Base-by-base conservation (phyloP, 208 protist species). In the Trypanosoma conorhini region DNA sequence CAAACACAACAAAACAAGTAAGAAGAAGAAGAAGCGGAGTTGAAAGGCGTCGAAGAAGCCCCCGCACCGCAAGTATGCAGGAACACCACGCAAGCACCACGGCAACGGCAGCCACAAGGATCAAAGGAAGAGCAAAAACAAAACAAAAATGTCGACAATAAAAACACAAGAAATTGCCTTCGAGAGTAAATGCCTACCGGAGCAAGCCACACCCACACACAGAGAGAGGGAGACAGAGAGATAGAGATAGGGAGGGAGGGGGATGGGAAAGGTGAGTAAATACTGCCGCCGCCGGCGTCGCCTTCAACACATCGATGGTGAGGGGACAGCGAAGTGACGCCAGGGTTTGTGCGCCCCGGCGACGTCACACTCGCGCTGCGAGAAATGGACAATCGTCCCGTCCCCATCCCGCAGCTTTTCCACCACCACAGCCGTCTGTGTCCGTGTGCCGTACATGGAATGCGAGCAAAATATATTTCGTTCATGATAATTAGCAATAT, bases 401-500 rank as follows among this genome's bases (percentile, higher is more conserved):
- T 54, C 56, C 31, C n/a, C 26, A 54, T 62, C 51, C 7, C 74
- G 28, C 26, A 64, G 38, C 10, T 64, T 70, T 65, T 88, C 82
- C 22, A 86, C 80, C 46, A 87, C 58, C 33, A 91, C 85, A 35
- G 87, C 72, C 31, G 85, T 85, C 51, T 88, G 85, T 44, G 81
- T 70, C 24, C 80, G 79, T 8, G 82, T 91, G 12, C 80, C 82
- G 68, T 82, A 76, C 9, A 55, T 70, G n/a, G 22, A 22, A 15
- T 58, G 21, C 1, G 64, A 72, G 38, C 71, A 66, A 51, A 85
- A 75, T 42, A 90, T 87, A 74, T 73, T 83, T 3, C 70, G 66
- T 60, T 87, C 81, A 35, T 75, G 38, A 63, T 76, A 72, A 48
- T 71, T 65, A 57, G 79, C 79, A 12, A 55, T 42, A 30, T 63